Base-by-base conservation (phyloP, 164 flowering plant genomes). In the Umbellularia californica region DNA sequence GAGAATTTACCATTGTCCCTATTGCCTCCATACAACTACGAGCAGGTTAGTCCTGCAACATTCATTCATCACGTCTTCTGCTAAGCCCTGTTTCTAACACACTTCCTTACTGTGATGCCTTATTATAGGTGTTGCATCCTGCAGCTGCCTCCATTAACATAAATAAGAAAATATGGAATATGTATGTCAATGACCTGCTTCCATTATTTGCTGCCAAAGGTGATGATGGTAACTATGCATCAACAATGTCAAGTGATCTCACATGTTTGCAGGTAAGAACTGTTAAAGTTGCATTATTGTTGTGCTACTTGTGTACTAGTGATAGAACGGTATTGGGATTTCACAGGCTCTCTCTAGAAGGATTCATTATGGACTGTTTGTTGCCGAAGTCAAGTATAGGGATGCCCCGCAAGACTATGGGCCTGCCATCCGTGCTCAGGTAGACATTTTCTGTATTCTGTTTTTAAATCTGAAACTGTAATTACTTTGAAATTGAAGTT, bases 281-380 rank as follows among this genome's bases (percentile, higher is more conserved):
- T 50, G 47, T 10, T 30, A 24, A 33, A 30, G 65, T 69, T 15
- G 58, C n/a, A 14, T n/a, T 12, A 69, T 28, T 55, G 3, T 41
- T 68, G 13, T 58, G 15, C 3, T 68, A 20, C 27, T 27, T 30
- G 47, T 28, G 50, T 50, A 71, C 60, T 10, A 7, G 30, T 47
- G 1, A 20, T 67, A 15, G 28, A 28, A 67, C 13, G 19, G 25
- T 68, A 55, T 58, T 41, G 33, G 41, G 50, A 69, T 65, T 62
- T 76, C 55, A 24, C 83, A 95, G 99, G 97, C 92, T 50, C 80
- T 95, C 22, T 91, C 99, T 12, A 87, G 88, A 77, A 91, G 99
- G 75, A 93, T 95, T 72, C 98, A 95, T 77, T 90, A 83, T 66
- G 98, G 99, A 13, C 89, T 94, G 82, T 91, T 83, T 74, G 99